Evolutionary conservation across 2,329 filamentous ascomycete genomes (phyloP).

Genomic region (Chaetothyriales sp.): DNA sequence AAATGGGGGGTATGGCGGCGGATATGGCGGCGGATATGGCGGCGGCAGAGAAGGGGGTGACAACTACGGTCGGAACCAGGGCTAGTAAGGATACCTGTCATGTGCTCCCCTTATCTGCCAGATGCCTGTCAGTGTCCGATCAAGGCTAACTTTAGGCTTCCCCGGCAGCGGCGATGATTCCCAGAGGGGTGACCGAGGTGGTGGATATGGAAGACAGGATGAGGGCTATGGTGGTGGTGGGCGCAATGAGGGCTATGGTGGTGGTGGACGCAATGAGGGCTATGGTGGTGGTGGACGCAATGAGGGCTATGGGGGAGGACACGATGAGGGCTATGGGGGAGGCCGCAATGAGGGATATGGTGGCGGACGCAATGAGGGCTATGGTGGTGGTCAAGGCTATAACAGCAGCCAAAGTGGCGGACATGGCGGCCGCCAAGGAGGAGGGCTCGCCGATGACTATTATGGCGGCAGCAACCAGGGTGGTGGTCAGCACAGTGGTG

Average conservation of each 20-base stretch:
- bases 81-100: constrained; percentile 7
- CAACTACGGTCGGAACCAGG: constrained; percentile 14
- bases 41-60: constrained; percentile 12
- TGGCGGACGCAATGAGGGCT: constrained; percentile 10
- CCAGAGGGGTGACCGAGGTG: neutral
- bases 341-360: constrained; percentile 3
- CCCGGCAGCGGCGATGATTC: constrained; percentile 7
- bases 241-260: constrained; percentile 9
- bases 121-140: neutral
- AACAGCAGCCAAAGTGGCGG: constrained; percentile 8
- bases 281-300: constrained; percentile 10
- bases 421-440: constrained; percentile 4
- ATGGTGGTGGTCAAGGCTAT: constrained; percentile 7
- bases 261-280: constrained; percentile 3
- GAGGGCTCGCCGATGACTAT: constrained; percentile 8
- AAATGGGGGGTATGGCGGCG: constrained; percentile 11
- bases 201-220: constrained; percentile 1
- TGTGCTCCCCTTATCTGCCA: too few species aligned
- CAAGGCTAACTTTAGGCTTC: constrained; percentile 6
- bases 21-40: constrained; percentile 11
- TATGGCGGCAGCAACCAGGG: constrained; percentile 8
- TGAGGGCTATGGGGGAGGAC: constrained; percentile 1
- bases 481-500: too few species aligned
- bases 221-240: constrained; percentile 3
- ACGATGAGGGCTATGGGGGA: constrained; percentile 5